A percentile compares a stretch with the other conserved stretches of the same genome.
phyloP scores from a whole-genome alignment of 495 filamentous ascomycete genomes.

The Pyronema omphalodes region DNA sequence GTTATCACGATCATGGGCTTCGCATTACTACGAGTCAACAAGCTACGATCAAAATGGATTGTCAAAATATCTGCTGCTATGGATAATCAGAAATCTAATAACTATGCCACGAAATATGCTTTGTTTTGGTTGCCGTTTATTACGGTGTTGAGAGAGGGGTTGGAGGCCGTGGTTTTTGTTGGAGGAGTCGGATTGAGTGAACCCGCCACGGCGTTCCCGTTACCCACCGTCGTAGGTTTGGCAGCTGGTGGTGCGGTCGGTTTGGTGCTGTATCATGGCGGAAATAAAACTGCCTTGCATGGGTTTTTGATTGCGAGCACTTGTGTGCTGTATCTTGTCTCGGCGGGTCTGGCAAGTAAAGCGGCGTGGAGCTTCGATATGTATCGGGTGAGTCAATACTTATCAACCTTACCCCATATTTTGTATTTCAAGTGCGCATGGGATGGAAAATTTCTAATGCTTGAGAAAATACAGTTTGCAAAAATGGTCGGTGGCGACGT shows the following conservation, averaged over 20 bases:
- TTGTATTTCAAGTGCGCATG: background rate
- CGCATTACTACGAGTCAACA: slow-evolving; percentile 50
- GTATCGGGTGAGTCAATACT: slow-evolving; percentile 17
- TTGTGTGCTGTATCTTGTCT: slow-evolving; percentile 52
- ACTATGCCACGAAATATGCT: slow-evolving; percentile 41
- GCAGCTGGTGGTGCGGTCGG: slow-evolving; percentile 36
- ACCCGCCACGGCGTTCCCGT: slow-evolving; percentile 44
- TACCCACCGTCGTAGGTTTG: slow-evolving; percentile 43
- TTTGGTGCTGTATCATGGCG: slow-evolving; percentile 48
- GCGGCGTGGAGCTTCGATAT: slow-evolving; percentile 44
- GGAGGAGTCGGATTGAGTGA: slow-evolving; percentile 45
- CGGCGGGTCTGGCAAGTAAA: slow-evolving; percentile 49
- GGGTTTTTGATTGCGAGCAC: slow-evolving; percentile 51
- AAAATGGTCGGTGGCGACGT: slow-evolving; percentile 47
- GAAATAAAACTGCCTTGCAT: slow-evolving; percentile 40
- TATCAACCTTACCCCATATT: too few relatives aligned
- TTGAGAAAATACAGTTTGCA: slow-evolving; percentile 8
- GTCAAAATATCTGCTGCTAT: slow-evolving; percentile 42
- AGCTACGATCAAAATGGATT: slow-evolving; percentile 55
- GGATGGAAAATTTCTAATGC: background rate
- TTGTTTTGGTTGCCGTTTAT: slow-evolving; percentile 58
- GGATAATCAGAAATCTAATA: slow-evolving; percentile 32
- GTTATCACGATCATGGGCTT: slow-evolving; percentile 56
- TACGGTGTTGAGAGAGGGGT: slow-evolving; percentile 49
- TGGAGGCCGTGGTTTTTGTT: slow-evolving; percentile 54